Evolutionary conservation across 1,139 yeast genomes (phyloP).

Genomic region (Debaryomyces udenii): DNA sequence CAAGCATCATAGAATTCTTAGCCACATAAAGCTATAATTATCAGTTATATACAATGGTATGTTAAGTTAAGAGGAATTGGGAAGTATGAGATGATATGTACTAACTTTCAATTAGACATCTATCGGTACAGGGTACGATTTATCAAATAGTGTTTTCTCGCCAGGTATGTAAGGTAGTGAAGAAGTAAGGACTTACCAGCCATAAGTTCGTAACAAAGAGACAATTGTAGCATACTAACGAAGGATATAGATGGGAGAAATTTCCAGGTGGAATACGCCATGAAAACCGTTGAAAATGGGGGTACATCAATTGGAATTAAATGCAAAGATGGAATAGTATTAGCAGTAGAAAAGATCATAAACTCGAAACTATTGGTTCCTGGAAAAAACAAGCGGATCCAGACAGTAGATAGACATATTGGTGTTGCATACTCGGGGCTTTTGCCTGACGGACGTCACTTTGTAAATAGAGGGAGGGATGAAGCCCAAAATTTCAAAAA

Average conservation of each 20-base stretch:
- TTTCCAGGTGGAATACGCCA: conserved; percentile 97
- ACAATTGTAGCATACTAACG: no score
- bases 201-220: no score
- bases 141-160: conserved; percentile 85
- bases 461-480: conserved; percentile 89
- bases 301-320: conserved; percentile 94
- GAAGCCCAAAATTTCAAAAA: conserved; percentile 84
- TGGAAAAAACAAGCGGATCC: conserved; percentile 85
- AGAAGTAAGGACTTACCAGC: no score
- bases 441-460: conserved; percentile 94
- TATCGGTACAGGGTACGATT: conserved; percentile 96
- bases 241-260: conserved; percentile 83
- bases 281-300: conserved; percentile 96
- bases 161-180: conserved; percentile 34
- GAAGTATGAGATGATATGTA: conserved; percentile 3
- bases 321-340: conserved; percentile 88
- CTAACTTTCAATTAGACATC: conserved; percentile 59
- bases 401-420: conserved; percentile 88
- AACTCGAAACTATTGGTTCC: conserved; percentile 88
- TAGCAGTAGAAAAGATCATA: conserved; percentile 94
- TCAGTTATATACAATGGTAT: conserved; percentile 12
- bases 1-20: not conserved
- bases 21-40: conserved; percentile 2
- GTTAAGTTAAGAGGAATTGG: conserved; percentile 1
- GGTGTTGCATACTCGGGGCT: conserved; percentile 96